Percentiles rank a stretch among this genome's conserved stretches.
phyloP scores from a whole-genome alignment of 2,329 filamentous ascomycete species.

The Metarhizium humberi region DNA sequence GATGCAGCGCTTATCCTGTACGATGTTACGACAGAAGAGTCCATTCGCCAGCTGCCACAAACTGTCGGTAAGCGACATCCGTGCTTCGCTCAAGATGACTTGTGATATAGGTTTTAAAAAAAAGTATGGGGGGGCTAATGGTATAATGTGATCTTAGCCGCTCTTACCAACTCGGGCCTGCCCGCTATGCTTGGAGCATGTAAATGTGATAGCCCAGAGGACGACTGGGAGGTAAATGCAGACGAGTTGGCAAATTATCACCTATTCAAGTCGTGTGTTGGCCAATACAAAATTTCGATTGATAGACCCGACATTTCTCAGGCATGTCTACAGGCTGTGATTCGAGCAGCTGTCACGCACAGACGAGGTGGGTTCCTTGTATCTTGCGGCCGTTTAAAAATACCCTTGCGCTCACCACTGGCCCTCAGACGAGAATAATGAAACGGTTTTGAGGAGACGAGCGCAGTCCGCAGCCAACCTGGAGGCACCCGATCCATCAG shows the following conservation, averaged over 20 bases:
- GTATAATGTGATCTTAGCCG: constrained; percentile 41
- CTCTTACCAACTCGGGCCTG: constrained; percentile 60
- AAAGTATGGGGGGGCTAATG: neutral
- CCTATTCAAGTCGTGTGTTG: constrained; percentile 59
- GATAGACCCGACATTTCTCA: constrained; percentile 63
- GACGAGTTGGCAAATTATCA: constrained; percentile 51
- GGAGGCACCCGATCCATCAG: constrained; percentile 42
- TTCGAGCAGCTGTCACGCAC: constrained; percentile 59
- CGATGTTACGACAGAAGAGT: constrained; percentile 73
- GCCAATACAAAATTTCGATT: constrained; percentile 64
- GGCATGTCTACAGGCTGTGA: constrained; percentile 65
- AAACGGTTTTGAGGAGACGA: constrained; percentile 40
- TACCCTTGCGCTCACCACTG: neutral
- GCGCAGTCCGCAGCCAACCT: constrained; percentile 54
- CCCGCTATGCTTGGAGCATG: constrained; percentile 77
- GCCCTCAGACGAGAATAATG: constrained; percentile 28
- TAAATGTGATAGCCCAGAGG: constrained; percentile 75
- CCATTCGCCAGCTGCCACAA: constrained; percentile 63
- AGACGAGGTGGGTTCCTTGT: constrained; percentile 51
- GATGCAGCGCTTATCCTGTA: constrained; percentile 82
- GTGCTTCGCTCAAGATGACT: neutral
- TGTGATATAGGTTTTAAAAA: neutral
- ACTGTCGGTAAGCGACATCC: constrained; percentile 53
- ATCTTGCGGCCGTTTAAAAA: neutral
- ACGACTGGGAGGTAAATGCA: constrained; percentile 62